Evolutionary conservation across 495 filamentous ascomycete species (phyloP), one percentile per base, ranked within the genome.

Genomic region (Trichocladium uniseriatum): DNA sequence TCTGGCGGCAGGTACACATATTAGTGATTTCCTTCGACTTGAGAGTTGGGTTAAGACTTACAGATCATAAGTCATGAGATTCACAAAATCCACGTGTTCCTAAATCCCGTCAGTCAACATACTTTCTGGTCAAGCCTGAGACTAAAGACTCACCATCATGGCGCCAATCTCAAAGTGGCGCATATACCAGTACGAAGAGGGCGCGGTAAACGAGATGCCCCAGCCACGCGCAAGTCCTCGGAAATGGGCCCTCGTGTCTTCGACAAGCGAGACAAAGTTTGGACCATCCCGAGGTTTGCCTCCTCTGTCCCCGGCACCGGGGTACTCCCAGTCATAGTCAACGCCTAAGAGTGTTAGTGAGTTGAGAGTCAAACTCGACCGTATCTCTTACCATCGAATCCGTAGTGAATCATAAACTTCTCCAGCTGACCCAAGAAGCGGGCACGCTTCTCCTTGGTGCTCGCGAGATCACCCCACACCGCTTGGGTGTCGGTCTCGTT

Each of bases 21-120:
- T n/a, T n/a, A n/a, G n/a, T n/a, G n/a, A n/a, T n/a, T 13, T 46
- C 21, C 13, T 16, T 14, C 14, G 34, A 37, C 34, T 14, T 14
- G 34, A 14, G 6, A 37, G 34, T 14, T 37, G 15, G 16, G 2
- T 13, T 7, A 37, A 21, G 21, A 42, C 28, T 41, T 36, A 63
- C 14, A n/a, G n/a, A n/a, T 76, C 71, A 53, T 78, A 79, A 0
- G 56, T 63, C 79, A 83, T 83, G 27, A 81, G 0, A 47, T 82
- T 82, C 41, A 75, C 59, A 63, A 67, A 81, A 52, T 80, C 75
- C 3, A 72, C 61, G 24, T 60, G 14, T 8, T 53, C 18, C 18
- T n/a, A n/a, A n/a, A n/a, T n/a, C n/a, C n/a, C n/a, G n/a, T n/a
- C n/a, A n/a, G n/a, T n/a, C n/a, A n/a, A n/a, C n/a, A n/a, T n/a